Conservation (phyloP, 352 stramenopile species). For the Globisporangium cederbergense region DNA sequence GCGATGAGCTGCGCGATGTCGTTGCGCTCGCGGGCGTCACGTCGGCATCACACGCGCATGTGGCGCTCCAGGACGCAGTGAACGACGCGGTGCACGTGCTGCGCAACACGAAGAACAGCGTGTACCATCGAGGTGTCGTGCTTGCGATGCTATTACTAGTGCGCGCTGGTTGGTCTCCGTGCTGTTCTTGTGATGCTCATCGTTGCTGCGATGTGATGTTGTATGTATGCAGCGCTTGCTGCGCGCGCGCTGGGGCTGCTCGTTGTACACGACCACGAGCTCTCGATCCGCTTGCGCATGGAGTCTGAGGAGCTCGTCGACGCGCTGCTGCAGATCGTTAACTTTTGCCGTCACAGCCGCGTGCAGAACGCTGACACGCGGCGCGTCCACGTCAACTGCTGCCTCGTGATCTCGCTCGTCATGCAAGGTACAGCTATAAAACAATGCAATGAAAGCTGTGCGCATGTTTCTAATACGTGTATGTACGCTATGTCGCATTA, state of each 20-base stretch:
- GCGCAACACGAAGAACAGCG: constrained; percentile 63
- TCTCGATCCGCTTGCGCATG: constrained; percentile 40
- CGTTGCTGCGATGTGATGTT: not conserved
- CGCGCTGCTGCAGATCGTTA: constrained; percentile 67
- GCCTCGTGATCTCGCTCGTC: constrained; percentile 79
- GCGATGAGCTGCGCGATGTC: constrained; percentile 30
- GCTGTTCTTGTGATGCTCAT: not conserved
- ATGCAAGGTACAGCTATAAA: constrained; percentile 40
- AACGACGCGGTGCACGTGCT: constrained; percentile 38
- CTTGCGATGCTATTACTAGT: not conserved
- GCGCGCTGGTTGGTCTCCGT: not conserved
- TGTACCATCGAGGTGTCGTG: constrained; percentile 46
- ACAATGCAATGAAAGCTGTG: not conserved
- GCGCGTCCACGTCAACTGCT: constrained; percentile 81
- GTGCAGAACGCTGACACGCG: constrained; percentile 51
- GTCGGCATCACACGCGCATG: constrained; percentile 1
- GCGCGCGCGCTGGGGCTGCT: constrained; percentile 63
- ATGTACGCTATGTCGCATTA: not conserved
- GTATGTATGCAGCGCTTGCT: constrained; percentile 36
- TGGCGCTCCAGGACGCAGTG: constrained; percentile 12
- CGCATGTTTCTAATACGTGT: not conserved
- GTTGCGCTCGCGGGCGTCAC: constrained; percentile 26
- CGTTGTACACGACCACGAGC: constrained; percentile 36
- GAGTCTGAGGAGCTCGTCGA: constrained; percentile 72
- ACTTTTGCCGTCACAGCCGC: constrained; percentile 46